phyloP scores from a whole-genome alignment of 1,284 basidiomycete species.

The Cutaneotrichosporon cavernicola region DNA sequence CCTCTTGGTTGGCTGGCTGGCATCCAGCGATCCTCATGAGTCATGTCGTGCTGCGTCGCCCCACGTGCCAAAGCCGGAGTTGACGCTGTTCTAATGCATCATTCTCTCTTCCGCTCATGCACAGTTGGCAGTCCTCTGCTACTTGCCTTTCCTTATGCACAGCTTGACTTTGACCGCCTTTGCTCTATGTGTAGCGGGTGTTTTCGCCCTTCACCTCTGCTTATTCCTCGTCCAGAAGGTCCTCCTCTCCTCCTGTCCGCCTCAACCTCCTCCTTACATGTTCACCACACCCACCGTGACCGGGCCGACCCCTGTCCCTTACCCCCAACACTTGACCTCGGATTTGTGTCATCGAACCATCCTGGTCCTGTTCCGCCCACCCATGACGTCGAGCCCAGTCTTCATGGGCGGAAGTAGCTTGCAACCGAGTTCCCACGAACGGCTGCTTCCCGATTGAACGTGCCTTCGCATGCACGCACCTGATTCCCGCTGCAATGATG shows the following conservation, averaged over 20 bases:
- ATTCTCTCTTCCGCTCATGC: neutral
- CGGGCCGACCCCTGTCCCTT: neutral
- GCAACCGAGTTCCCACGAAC: conserved; percentile 10
- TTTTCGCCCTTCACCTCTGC: too few species aligned
- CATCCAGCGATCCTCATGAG: neutral
- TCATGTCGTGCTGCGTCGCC: neutral
- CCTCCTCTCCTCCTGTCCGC: too few species aligned
- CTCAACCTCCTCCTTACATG: neutral
- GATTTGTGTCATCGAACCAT: conserved; percentile 6
- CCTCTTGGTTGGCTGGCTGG: neutral
- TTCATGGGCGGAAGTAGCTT: neutral
- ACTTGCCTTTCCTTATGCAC: too few species aligned
- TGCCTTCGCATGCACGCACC: neutral
- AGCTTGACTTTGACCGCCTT: too few species aligned
- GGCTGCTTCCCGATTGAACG: neutral
- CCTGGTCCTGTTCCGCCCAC: conserved; percentile 5
- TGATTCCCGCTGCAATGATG: conserved; percentile 12
- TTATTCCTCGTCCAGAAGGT: too few species aligned
- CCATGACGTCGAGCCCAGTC: conserved; percentile 6
- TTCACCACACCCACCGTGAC: too few species aligned
- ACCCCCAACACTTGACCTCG: neutral
- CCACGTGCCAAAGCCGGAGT: neutral
- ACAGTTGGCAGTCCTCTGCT: neutral
- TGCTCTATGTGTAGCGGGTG: too few species aligned
- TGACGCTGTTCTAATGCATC: neutral